Conservation (phyloP, 345 rosid species). For the Eucalyptus sp. region DNA sequence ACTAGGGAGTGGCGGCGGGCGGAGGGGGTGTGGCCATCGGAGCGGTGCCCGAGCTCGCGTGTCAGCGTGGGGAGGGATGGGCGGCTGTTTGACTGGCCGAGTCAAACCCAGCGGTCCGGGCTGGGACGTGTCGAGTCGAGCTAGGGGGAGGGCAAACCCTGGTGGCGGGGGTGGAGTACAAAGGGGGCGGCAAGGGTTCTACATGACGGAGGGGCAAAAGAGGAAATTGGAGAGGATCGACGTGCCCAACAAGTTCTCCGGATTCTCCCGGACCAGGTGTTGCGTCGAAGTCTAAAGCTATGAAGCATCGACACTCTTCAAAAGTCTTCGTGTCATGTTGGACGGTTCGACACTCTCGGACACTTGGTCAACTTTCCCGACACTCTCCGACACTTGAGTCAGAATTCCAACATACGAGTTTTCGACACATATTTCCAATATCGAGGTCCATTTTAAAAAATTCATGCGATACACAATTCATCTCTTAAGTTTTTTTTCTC, state of each 20-base stretch:
- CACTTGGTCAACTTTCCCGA: rapidly evolving
- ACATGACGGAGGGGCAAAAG: background rate
- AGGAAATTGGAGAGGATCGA: conserved; percentile 14
- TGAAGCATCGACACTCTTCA: rapidly evolving
- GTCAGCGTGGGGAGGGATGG: background rate
- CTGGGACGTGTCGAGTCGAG: conserved; percentile 11
- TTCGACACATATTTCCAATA: too few relatives aligned
- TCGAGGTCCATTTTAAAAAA: too few relatives aligned
- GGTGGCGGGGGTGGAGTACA: conserved; percentile 11
- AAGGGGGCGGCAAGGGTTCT: conserved; percentile 26
- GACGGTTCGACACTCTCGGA: rapidly evolving
- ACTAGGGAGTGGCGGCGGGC: conserved; percentile 16
- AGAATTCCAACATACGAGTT: too few relatives aligned
- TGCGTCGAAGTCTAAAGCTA: conserved; percentile 14
- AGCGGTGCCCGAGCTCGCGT: conserved; percentile 10
- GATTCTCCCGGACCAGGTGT: conserved; percentile 39
- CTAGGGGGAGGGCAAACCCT: background rate
- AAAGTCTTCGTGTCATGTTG: rapidly evolving
- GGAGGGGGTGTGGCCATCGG: conserved; percentile 14
- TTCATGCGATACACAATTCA: too few relatives aligned
- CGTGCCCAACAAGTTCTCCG: conserved; percentile 19
- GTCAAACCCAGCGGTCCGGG: background rate
- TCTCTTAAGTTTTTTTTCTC: too few relatives aligned
- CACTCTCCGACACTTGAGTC: rapidly evolving
- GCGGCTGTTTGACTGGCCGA: background rate